A percentile compares a stretch with the other conserved stretches of the same genome.
Evolutionary conservation across 768 basidiomycete species (phyloP).

Genomic region (Tulasnella sp.): DNA sequence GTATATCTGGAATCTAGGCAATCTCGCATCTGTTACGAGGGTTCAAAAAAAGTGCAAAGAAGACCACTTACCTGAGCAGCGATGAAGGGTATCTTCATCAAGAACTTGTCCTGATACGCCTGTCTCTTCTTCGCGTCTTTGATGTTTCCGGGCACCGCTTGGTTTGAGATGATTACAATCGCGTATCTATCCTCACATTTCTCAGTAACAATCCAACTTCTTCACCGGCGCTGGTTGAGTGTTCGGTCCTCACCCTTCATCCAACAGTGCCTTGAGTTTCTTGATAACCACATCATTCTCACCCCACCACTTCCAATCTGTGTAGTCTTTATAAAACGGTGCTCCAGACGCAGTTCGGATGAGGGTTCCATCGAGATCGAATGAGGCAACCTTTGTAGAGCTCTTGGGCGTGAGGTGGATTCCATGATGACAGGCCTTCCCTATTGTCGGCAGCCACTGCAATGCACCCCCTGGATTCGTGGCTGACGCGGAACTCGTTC

Average conservation of each 20-base stretch:
- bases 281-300: constrained; percentile 33
- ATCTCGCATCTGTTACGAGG: neutral
- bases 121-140: constrained; percentile 23
- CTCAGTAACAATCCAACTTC: neutral
- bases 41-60: neutral
- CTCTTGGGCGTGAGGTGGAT: constrained; percentile 32
- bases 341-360: constrained; percentile 37
- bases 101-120: constrained; percentile 49
- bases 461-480: neutral
- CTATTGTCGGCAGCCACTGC: constrained; percentile 11
- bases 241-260: constrained; percentile 42
- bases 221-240: neutral
- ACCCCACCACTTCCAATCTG: constrained; percentile 64
- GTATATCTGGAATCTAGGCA: constrained; percentile 52
- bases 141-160: constrained; percentile 34
- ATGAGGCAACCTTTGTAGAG: constrained; percentile 54
- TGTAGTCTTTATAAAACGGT: constrained; percentile 35
- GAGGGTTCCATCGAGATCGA: constrained; percentile 82
- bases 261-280: constrained; percentile 48
- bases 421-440: constrained; percentile 30
- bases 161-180: constrained; percentile 74
- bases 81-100: constrained; percentile 59
- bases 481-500: too few relatives aligned
- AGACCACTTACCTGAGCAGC: constrained; percentile 33
- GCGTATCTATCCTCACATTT: constrained; percentile 42